Percentiles rank a stretch among this genome's conserved stretches.
phyloP scores from a whole-genome alignment of 2,329 filamentous ascomycete species.

The Paraphoma sp. region DNA sequence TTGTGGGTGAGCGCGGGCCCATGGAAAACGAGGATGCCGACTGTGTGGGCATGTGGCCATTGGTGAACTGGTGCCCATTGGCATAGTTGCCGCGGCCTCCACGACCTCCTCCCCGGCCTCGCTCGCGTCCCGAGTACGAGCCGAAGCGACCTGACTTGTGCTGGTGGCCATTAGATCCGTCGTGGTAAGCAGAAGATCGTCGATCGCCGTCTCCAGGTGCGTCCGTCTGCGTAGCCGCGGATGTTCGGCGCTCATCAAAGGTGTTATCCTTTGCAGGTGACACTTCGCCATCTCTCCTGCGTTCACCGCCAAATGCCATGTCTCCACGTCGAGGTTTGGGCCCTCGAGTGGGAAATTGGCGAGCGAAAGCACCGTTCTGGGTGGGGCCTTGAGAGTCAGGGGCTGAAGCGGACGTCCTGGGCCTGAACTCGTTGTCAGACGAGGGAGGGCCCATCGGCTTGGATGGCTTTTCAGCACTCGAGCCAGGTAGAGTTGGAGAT shows the following conservation, averaged over 20 bases:
- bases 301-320: slow-evolving; percentile 33
- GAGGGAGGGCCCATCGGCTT: slow-evolving; percentile 23
- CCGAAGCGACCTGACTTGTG: slow-evolving; percentile 40
- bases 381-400: slow-evolving; percentile 22
- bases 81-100: slow-evolving; percentile 51
- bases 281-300: slow-evolving; percentile 40
- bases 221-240: slow-evolving; percentile 45
- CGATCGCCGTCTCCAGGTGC: slow-evolving; percentile 39
- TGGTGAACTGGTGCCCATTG: slow-evolving; percentile 48
- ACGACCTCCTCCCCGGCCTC: slow-evolving; percentile 57
- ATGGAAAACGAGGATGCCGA: slow-evolving; percentile 41
- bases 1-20: slow-evolving; percentile 46
- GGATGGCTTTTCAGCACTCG: slow-evolving; percentile 30
- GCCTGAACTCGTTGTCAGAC: slow-evolving; percentile 32
- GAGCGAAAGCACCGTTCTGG: slow-evolving; percentile 36
- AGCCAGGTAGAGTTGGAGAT: slow-evolving; percentile 31
- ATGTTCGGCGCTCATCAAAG: slow-evolving; percentile 38
- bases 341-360: slow-evolving; percentile 37
- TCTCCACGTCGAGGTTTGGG: slow-evolving; percentile 43
- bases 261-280: slow-evolving; percentile 41
- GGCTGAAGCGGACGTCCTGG: slow-evolving; percentile 24
- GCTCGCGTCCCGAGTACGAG: slow-evolving; percentile 50
- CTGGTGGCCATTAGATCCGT: slow-evolving; percentile 37
- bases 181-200: slow-evolving; percentile 33
- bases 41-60: slow-evolving; percentile 47